These are phyloP conservation scores for Backusella sp. DNA, from an alignment of 192 early-diverging fungal genomes.

Conservation along the genomic window DNA sequence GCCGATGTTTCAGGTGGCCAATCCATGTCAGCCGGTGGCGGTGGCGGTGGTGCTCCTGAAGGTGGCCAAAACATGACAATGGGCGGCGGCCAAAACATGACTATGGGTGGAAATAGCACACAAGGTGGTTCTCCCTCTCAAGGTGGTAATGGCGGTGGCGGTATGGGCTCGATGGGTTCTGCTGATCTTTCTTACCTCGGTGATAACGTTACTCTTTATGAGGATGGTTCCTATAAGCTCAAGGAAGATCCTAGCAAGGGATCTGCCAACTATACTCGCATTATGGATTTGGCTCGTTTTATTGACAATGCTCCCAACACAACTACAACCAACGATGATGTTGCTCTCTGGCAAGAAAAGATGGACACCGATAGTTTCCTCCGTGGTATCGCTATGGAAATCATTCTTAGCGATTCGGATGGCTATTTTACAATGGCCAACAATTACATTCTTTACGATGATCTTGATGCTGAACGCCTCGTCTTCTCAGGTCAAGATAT, in stretches of 20 bases:
- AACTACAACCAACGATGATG: not conserved
- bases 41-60: not conserved
- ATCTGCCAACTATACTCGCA: not conserved
- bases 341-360: constrained; percentile 8
- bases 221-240: not conserved
- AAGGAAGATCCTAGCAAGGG: constrained; percentile 6
- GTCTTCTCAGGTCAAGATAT: constrained; percentile 9
- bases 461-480: constrained; percentile 1
- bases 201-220: not conserved
- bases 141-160: not conserved
- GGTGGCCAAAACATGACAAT: not conserved
- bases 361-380: constrained; percentile 14
- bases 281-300: constrained; percentile 6
- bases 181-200: constrained; percentile 8
- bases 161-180: not conserved
- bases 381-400: constrained; percentile 26
- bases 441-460: constrained; percentile 23
- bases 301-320: not conserved
- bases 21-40: not conserved
- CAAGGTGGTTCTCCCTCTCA: not conserved
- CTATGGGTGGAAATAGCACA: not conserved
- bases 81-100: too few relatives aligned
- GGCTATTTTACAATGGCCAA: constrained; percentile 8
- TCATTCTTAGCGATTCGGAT: not conserved
- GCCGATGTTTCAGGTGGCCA: constrained; percentile 2